Conservation (phyloP, 2,329 filamentous ascomycete genomes). For the Cordyceps farinosa region DNA sequence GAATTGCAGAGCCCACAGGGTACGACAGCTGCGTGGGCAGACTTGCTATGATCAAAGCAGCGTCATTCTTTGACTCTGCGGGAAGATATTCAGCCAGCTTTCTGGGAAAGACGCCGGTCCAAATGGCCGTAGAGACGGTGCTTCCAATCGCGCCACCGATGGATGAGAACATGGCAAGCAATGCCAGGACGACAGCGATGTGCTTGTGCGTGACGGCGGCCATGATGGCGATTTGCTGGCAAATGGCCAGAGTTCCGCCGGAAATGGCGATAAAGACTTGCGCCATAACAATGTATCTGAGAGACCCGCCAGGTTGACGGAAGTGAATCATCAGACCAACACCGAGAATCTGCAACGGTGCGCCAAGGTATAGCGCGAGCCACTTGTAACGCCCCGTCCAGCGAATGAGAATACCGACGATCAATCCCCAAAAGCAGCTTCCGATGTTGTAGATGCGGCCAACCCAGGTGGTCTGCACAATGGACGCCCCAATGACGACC, state of each 20-base stretch:
- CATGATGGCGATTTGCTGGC: conserved; percentile 56
- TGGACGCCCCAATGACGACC: conserved; percentile 42
- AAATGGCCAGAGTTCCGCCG: conserved; percentile 55
- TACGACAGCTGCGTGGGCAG: conserved; percentile 1
- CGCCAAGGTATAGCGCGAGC: conserved; percentile 32
- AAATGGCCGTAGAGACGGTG: conserved; percentile 11
- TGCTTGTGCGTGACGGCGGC: conserved; percentile 47
- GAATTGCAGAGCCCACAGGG: background rate
- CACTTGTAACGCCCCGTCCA: conserved; percentile 48
- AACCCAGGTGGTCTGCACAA: conserved; percentile 46
- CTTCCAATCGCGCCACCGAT: conserved; percentile 12
- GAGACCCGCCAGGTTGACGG: conserved; percentile 43
- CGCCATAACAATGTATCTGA: conserved; percentile 54
- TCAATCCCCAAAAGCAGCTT: conserved; percentile 45
- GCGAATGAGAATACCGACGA: conserved; percentile 46
- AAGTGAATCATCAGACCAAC: conserved; percentile 42
- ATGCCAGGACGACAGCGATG: conserved; percentile 1
- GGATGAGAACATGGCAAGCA: background rate
- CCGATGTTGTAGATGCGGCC: conserved; percentile 49
- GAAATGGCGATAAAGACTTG: conserved; percentile 59
- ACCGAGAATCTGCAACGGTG: conserved; percentile 34
- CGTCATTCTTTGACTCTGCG: background rate
- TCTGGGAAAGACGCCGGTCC: background rate
- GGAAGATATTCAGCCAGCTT: conserved; percentile 1
- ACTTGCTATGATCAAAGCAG: background rate